These are phyloP conservation scores for Cercospora janseana DNA, from an alignment of 2,329 filamentous ascomycete species.

Conservation along the genomic window DNA sequence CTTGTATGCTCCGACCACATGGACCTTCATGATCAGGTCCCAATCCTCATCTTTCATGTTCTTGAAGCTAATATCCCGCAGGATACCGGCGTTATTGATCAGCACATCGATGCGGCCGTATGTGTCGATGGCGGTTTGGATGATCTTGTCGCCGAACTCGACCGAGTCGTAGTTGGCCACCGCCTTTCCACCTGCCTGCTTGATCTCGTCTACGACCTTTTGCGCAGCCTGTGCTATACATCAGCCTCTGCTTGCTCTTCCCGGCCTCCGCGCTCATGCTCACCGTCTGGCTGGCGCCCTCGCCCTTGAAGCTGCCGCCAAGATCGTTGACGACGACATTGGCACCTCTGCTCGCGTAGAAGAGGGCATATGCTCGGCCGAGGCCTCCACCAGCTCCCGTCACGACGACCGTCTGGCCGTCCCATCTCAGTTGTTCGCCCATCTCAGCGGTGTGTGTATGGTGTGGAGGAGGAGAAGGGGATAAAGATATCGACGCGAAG, in stretches of 20 bases:
- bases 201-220: slow-evolving; percentile 79
- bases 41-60: slow-evolving; percentile 97
- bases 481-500: slow-evolving; percentile 12
- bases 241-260: slow-evolving; percentile 9
- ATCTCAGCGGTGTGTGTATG: slow-evolving; percentile 41
- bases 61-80: slow-evolving; percentile 95
- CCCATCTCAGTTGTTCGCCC: slow-evolving; percentile 73
- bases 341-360: slow-evolving; percentile 88
- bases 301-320: slow-evolving; percentile 87
- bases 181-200: slow-evolving; percentile 85
- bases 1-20: slow-evolving; percentile 93
- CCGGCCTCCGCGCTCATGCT: slow-evolving; percentile 1
- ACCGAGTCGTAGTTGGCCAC: slow-evolving; percentile 97
- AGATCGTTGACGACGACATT: slow-evolving; percentile 97
- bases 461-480: slow-evolving; percentile 2
- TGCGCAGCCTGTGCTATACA: slow-evolving; percentile 65
- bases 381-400: slow-evolving; percentile 82
- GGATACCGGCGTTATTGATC: slow-evolving; percentile 96
- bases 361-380: slow-evolving; percentile 78
- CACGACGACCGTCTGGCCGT: slow-evolving; percentile 84
- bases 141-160: slow-evolving; percentile 89
- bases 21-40: slow-evolving; percentile 91
- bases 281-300: slow-evolving; percentile 72
- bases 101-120: slow-evolving; percentile 90
- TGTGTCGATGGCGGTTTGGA: slow-evolving; percentile 77